Conservation (phyloP, 2,329 filamentous ascomycete genomes). For the Epichloe elymi region DNA sequence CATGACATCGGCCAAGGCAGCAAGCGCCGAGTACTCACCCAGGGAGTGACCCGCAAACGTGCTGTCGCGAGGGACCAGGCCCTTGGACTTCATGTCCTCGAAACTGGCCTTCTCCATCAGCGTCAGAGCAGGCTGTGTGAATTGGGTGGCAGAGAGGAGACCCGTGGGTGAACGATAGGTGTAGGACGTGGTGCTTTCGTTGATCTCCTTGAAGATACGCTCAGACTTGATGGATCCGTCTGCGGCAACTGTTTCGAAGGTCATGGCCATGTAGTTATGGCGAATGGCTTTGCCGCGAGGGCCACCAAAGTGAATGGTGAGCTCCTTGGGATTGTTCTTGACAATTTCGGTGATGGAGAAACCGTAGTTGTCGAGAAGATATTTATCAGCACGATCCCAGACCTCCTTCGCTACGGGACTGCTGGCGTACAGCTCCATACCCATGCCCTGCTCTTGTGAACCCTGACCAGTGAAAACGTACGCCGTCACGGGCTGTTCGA, state of each 20-base stretch:
- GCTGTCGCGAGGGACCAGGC: slow-evolving; percentile 88
- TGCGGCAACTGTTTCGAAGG: slow-evolving; percentile 89
- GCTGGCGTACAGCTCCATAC: slow-evolving; percentile 94
- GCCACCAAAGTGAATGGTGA: slow-evolving; percentile 96
- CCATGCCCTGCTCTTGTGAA: slow-evolving; percentile 98
- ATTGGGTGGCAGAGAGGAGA: slow-evolving; percentile 91
- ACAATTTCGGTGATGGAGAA: slow-evolving; percentile 98
- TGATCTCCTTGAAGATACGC: slow-evolving; percentile 98
- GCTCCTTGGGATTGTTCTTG: slow-evolving; percentile 98
- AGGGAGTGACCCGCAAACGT: slow-evolving; percentile 98
- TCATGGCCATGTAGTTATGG: slow-evolving; percentile 99
- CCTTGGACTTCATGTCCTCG: slow-evolving; percentile 97
- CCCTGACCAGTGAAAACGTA: slow-evolving; percentile 98
- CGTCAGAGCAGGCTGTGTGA: slow-evolving; percentile 93
- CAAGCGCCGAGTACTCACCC: slow-evolving; percentile 94
- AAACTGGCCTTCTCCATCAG: slow-evolving; percentile 99
- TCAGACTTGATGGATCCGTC: slow-evolving; percentile 94
- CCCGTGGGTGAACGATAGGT: slow-evolving; percentile 94
- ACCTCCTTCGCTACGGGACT: slow-evolving; percentile 92
- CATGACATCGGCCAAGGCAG: slow-evolving; percentile 94
- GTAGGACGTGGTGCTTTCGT: slow-evolving; percentile 86
- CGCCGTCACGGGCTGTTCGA: slow-evolving; percentile 90
- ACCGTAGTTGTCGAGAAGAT: slow-evolving; percentile 97
- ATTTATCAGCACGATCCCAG: slow-evolving; percentile 94
- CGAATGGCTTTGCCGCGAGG: slow-evolving; percentile 94